These are phyloP conservation scores for Stramenopiles sp. DNA, from an alignment of 352 stramenopile species.

Conservation along the genomic window DNA sequence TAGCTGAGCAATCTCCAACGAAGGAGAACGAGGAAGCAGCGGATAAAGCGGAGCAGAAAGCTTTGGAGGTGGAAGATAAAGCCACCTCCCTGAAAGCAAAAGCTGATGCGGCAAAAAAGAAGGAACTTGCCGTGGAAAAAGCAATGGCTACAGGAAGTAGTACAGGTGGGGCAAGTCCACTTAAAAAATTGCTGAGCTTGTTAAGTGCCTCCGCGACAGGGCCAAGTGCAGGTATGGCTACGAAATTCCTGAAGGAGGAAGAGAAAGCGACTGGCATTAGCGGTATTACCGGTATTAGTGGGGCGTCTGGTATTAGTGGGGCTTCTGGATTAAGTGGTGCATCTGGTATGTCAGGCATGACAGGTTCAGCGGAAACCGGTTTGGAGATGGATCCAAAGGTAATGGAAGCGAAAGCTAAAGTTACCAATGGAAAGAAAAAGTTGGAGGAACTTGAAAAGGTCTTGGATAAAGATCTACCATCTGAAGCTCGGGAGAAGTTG, in stretches of 20 bases:
- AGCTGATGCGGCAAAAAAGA: background rate
- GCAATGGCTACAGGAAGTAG: background rate
- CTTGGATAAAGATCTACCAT: background rate
- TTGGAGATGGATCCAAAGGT: background rate
- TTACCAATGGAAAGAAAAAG: background rate
- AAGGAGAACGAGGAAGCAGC: constrained; percentile 5
- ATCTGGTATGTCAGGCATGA: background rate
- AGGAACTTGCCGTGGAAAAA: background rate
- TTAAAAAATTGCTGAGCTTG: background rate
- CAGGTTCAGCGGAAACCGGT: background rate
- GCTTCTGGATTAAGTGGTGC: background rate
- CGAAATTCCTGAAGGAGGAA: background rate
- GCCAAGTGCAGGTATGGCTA: background rate
- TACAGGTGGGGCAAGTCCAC: background rate
- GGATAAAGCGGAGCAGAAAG: constrained; percentile 6
- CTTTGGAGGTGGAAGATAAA: constrained; percentile 1
- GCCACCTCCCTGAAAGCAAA: background rate
- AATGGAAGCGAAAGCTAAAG: background rate
- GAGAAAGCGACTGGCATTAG: background rate
- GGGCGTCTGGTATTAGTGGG: background rate
- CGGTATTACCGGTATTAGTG: background rate
- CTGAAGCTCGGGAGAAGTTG: constrained; percentile 3
- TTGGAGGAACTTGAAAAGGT: background rate
- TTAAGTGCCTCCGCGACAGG: background rate
- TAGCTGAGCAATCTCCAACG: background rate